These are phyloP conservation scores for Picochlorum sp. DNA, from an alignment of 139 green algal species.

Conservation along the genomic window DNA sequence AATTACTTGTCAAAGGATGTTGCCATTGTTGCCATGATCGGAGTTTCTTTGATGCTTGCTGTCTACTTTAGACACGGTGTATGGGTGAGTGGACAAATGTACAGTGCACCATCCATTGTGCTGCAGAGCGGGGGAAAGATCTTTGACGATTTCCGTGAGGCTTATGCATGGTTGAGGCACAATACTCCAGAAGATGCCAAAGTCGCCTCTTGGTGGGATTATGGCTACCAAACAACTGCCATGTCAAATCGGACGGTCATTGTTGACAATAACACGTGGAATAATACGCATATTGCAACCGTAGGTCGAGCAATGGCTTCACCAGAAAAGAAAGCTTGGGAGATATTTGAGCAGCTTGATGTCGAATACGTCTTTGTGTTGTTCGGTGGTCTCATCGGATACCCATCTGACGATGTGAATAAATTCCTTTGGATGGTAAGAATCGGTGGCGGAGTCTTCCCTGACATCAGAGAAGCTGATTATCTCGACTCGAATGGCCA, in stretches of 20 bases:
- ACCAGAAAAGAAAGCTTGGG: constrained; percentile 62
- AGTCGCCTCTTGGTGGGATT: constrained; percentile 77
- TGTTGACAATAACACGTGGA: constrained; percentile 97
- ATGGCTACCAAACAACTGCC: constrained; percentile 89
- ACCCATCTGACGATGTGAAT: constrained; percentile 91
- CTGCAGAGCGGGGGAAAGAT: constrained; percentile 49
- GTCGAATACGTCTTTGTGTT: constrained; percentile 95
- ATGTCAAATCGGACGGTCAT: constrained; percentile 88
- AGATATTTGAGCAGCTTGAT: constrained; percentile 71
- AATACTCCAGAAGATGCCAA: constrained; percentile 77
- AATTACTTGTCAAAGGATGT: constrained; percentile 35
- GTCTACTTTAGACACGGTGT: constrained; percentile 72
- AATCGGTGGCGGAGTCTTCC: constrained; percentile 67
- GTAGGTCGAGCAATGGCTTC: constrained; percentile 73
- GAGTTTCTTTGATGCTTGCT: neutral
- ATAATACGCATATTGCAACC: constrained; percentile 91
- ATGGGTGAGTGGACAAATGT: constrained; percentile 75
- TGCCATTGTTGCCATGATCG: constrained; percentile 2
- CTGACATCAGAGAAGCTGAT: constrained; percentile 87
- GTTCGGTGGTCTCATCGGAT: constrained; percentile 80
- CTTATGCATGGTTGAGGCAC: constrained; percentile 69
- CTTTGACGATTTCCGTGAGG: constrained; percentile 90
- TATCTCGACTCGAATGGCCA: constrained; percentile 60
- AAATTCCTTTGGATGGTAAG: constrained; percentile 98
- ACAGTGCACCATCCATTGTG: constrained; percentile 88